A percentile compares a stretch with the other conserved stretches of the same genome.
Evolutionary conservation across 805 yeast genomes (phyloP).

Genomic region (Candida khao-thaluensis): DNA sequence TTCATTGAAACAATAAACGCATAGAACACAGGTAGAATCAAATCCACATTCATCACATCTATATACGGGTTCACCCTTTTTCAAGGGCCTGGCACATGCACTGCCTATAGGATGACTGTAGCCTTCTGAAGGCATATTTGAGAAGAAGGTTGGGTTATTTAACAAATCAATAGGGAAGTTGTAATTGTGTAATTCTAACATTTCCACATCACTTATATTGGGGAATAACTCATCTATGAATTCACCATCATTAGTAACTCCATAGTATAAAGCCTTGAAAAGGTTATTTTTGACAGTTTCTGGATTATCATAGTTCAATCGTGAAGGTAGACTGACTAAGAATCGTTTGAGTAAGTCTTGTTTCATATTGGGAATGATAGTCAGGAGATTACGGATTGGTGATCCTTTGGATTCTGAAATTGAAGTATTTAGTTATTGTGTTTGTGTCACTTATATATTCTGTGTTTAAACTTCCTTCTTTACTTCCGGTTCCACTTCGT

Average conservation of each 20-base stretch:
- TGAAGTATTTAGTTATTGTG: no score
- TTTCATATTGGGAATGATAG: no score
- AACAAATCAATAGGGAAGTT: conserved; percentile 8
- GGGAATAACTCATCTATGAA: conserved; percentile 35
- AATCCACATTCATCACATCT: conserved; percentile 74
- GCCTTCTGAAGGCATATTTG: not conserved
- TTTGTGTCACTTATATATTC: no score
- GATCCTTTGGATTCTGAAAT: no score
- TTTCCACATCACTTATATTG: conserved; percentile 19
- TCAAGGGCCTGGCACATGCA: conserved; percentile 66
- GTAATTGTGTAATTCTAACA: conserved; percentile 15
- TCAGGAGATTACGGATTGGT: no score
- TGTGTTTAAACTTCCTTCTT: no score
- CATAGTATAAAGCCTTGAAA: conserved; percentile 30
- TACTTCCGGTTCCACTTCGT: no score
- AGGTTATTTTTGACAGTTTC: conserved; percentile 21
- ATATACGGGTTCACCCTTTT: conserved; percentile 63
- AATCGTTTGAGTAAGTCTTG: conserved; percentile 24
- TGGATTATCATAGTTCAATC: conserved; percentile 15
- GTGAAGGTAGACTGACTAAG: conserved; percentile 26
- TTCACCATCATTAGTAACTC: conserved; percentile 39
- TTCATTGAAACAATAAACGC: conserved; percentile 69
- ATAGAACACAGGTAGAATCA: conserved; percentile 76
- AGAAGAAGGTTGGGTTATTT: conserved; percentile 16
- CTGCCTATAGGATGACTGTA: conserved; percentile 54